Evolutionary conservation across 805 yeast genomes (phyloP), one percentile per base, ranked within the genome.

Genomic region (Candida bentonensis): DNA sequence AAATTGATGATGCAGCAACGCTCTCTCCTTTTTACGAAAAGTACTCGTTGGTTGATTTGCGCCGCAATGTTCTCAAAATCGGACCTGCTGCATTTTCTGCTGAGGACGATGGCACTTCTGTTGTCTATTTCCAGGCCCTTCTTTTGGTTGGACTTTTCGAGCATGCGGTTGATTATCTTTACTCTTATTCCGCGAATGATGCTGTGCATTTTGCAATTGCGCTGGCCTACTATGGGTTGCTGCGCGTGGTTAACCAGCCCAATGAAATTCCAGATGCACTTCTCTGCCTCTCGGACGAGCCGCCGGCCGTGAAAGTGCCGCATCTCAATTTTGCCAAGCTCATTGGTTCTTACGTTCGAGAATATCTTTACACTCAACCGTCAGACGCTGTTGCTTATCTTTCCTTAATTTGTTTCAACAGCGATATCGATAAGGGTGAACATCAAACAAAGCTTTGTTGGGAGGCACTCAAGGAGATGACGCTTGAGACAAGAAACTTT

Each of bases 311-410:
- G 22, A 61, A 64, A 3, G 60, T 61, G 28, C 64, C 68, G 21
- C 59, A 53, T 47, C 58, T 69, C 44, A 59, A 70, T 51, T 61
- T 79, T 59, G 78, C 82, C 17, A 69, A 83, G 46, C 60, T 86
- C 43, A 53, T 92, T 42, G 94, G 94, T 1, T 75, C 79, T 20
- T 89, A 85, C 62, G 82, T 92, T 9, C 73, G 87, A 49, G 75
- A 79, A 15, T 89, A 92, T 68, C 79, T 87, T 54, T 74, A 76
- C 47, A 75, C 89, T 33, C 94, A 87, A 63, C 94, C 97, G 21
- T 75, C 79, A 54, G 84, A 82, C 46, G 96, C 96, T 0, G 82
- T 84, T n/a, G 95, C 89, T 59, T 92, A 92, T 57, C 63, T 89
- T 43, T 70, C 82, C 22, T 66, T 83, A 52, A 78, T 87, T 22